A percentile compares a stretch with the other conserved stretches of the same genome.
phyloP scores from a whole-genome alignment of 1,139 yeast genomes.

The Blastobotrys serpentis region DNA sequence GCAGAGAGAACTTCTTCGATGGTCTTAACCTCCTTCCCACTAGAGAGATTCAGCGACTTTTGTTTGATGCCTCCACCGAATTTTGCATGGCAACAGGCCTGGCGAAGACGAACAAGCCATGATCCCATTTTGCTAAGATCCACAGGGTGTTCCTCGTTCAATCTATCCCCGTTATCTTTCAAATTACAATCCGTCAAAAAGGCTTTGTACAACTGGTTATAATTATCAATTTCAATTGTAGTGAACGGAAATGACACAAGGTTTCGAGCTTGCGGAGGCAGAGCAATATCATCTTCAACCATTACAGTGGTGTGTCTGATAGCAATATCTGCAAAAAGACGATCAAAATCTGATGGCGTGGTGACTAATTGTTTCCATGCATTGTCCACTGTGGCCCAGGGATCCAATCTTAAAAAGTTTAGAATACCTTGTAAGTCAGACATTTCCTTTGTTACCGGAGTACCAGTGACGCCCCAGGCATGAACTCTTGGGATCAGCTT shows the following conservation, averaged over 20 bases:
- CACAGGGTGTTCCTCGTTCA: slow-evolving; percentile 16
- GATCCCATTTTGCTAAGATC: slow-evolving; percentile 32
- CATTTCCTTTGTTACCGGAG: slow-evolving; percentile 71
- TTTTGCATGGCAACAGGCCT: slow-evolving; percentile 81
- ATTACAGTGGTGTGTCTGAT: slow-evolving; percentile 81
- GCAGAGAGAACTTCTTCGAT: slow-evolving; percentile 64
- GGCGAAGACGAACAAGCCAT: slow-evolving; percentile 70
- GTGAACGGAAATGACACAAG: slow-evolving; percentile 72
- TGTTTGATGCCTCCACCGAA: slow-evolving; percentile 49
- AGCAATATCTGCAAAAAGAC: slow-evolving; percentile 51
- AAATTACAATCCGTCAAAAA: slow-evolving; percentile 65
- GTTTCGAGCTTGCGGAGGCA: slow-evolving; percentile 75
- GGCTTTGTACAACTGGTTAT: slow-evolving; percentile 58
- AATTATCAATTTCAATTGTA: slow-evolving; percentile 79
- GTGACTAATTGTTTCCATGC: slow-evolving; percentile 36
- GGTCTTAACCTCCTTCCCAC: slow-evolving; percentile 42
- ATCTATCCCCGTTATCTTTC: slow-evolving; percentile 57
- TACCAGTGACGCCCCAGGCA: slow-evolving; percentile 97
- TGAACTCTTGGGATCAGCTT: slow-evolving; percentile 77
- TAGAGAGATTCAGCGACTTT: slow-evolving; percentile 24
- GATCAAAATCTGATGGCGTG: slow-evolving; percentile 45
- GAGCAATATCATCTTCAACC: slow-evolving; percentile 70
- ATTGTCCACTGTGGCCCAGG: slow-evolving; percentile 48
- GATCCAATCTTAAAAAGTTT: slow-evolving; percentile 62
- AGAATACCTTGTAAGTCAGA: slow-evolving; percentile 69